These are phyloP conservation scores for Saccharomyces kudriavzevii DNA, from an alignment of 805 yeast genomes.

Conservation along the genomic window DNA sequence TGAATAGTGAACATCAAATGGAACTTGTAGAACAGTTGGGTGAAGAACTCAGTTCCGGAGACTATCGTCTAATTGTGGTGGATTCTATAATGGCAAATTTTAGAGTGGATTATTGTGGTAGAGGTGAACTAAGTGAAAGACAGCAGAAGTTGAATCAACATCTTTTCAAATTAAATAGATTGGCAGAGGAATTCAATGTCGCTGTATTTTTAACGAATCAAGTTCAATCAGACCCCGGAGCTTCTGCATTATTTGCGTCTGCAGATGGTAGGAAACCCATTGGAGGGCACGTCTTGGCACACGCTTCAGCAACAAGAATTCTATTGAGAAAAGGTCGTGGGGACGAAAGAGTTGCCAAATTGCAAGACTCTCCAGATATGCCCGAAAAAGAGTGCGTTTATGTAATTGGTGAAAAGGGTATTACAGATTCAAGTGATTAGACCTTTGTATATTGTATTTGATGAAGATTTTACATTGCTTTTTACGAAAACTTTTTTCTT, in stretches of 20 bases:
- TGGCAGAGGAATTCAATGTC: conserved; percentile 71
- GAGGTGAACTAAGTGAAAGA: conserved; percentile 70
- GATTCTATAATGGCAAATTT: conserved; percentile 77
- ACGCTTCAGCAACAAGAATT: conserved; percentile 72
- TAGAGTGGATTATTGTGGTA: conserved; percentile 69
- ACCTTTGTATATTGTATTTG: not conserved
- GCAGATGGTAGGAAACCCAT: conserved; percentile 81
- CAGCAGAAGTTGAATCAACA: conserved; percentile 63
- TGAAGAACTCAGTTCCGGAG: conserved; percentile 56
- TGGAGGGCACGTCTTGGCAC: conserved; percentile 78
- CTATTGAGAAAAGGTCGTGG: conserved; percentile 69
- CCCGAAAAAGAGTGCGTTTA: conserved; percentile 75
- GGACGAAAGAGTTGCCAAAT: conserved; percentile 71
- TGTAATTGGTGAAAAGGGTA: conserved; percentile 61
- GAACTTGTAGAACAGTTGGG: conserved; percentile 64
- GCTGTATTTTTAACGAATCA: conserved; percentile 72
- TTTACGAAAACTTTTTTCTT: not conserved
- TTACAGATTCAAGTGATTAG: conserved; percentile 40
- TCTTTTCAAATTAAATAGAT: conserved; percentile 42
- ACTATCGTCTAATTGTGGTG: conserved; percentile 50
- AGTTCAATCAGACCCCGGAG: conserved; percentile 81
- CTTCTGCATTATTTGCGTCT: conserved; percentile 66
- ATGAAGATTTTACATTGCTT: not conserved
- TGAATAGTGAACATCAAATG: conserved; percentile 72
- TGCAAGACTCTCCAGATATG: conserved; percentile 75